Conservation (phyloP, 2,329 filamentous ascomycete species). For the Penicillium sclerotiorum region DNA sequence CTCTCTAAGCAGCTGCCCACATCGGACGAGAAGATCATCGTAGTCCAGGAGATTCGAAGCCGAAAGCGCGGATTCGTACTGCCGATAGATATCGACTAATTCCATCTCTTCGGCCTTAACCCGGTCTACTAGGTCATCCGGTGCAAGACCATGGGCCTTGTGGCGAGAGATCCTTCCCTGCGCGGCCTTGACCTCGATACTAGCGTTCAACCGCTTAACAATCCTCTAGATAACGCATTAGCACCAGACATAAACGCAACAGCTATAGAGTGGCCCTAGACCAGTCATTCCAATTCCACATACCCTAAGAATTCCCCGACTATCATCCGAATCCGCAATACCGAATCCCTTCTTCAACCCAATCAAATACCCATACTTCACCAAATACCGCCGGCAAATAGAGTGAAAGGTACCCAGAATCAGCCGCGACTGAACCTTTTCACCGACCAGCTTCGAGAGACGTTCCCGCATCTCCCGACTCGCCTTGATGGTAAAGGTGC, state of each 20-base stretch:
- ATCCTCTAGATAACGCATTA: conserved; percentile 59
- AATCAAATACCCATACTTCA: conserved; percentile 80
- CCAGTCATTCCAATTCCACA: too few species aligned
- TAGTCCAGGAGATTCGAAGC: conserved; percentile 87
- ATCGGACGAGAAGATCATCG: conserved; percentile 85
- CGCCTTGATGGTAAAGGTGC: conserved; percentile 96
- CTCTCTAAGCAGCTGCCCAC: conserved; percentile 73
- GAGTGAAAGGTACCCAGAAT: conserved; percentile 95
- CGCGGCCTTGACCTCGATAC: conserved; percentile 70
- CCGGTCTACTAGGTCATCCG: conserved; percentile 45
- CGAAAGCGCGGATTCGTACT: conserved; percentile 76
- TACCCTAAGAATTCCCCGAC: conserved; percentile 70
- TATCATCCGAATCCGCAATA: conserved; percentile 85
- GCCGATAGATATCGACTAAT: conserved; percentile 67
- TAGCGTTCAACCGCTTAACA: conserved; percentile 70
- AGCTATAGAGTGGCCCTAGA: too few species aligned
- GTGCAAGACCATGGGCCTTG: conserved; percentile 59
- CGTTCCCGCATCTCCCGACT: conserved; percentile 91
- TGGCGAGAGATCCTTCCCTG: conserved; percentile 71
- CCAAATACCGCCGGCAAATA: conserved; percentile 81
- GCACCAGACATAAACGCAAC: conserved; percentile 5
- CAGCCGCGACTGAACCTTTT: conserved; percentile 72
- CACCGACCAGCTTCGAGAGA: conserved; percentile 78
- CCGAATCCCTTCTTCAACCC: conserved; percentile 81
- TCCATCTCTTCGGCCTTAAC: conserved; percentile 60